Evolutionary conservation across 805 yeast genomes (phyloP).

Genomic region (Alloascoidea hylecoeti): DNA sequence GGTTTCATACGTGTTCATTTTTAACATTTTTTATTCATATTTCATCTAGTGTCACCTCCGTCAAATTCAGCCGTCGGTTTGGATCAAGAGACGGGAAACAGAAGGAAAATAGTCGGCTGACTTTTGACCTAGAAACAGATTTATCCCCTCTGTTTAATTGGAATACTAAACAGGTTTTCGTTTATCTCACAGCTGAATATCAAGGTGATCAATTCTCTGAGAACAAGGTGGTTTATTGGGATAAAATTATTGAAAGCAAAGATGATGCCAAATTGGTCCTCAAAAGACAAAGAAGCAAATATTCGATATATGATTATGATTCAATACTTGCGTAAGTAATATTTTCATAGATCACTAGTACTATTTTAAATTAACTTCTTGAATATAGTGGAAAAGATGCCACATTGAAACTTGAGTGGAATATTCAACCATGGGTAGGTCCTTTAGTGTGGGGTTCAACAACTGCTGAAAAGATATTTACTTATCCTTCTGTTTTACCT

Average conservation of each 20-base stretch:
- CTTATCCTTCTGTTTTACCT: too few species aligned
- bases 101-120: conserved; percentile 61
- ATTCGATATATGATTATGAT: conserved; percentile 79
- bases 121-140: conserved; percentile 63
- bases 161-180: conserved; percentile 96
- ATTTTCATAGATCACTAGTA: background rate
- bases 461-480: conserved; percentile 7
- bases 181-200: conserved; percentile 80
- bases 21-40: background rate
- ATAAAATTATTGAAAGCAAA: conserved; percentile 49
- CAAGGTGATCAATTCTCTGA: conserved; percentile 53
- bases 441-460: conserved; percentile 58
- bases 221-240: conserved; percentile 84
- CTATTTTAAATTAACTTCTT: background rate
- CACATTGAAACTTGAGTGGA: conserved; percentile 66
- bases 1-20: background rate
- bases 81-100: conserved; percentile 57
- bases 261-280: conserved; percentile 46
- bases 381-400: conserved; percentile 51
- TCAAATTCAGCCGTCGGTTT: conserved; percentile 40
- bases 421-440: conserved; percentile 86
- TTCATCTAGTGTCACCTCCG: conserved; percentile 8
- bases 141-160: conserved; percentile 76
- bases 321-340: conserved; percentile 22
- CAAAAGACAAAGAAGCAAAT: conserved; percentile 46